Conservation (phyloP, 345 rosid genomes). For the Litchi chinensis region DNA sequence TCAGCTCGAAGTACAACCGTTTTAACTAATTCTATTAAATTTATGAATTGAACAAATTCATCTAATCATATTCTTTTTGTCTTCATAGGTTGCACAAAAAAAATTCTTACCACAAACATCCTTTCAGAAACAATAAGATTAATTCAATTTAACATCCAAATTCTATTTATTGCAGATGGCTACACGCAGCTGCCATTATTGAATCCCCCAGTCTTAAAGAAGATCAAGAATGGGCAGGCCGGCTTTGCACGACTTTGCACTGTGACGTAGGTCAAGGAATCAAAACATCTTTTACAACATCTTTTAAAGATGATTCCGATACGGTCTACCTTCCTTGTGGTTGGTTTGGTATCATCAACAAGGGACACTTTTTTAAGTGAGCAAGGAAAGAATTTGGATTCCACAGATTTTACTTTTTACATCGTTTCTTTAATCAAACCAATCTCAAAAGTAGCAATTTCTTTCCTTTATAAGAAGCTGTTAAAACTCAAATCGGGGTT, state of each 20-base stretch:
- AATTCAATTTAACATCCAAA: too few relatives aligned
- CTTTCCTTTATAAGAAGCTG: background rate
- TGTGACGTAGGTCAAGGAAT: background rate
- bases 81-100: too few relatives aligned
- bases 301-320: background rate
- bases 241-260: background rate
- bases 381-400: background rate
- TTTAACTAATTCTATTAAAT: too few relatives aligned
- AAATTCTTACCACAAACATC: too few relatives aligned
- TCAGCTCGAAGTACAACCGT: too few relatives aligned
- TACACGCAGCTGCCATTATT: background rate
- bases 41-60: too few relatives aligned
- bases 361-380: conserved; percentile 7
- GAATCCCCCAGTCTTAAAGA: background rate
- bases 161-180: background rate
- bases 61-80: too few relatives aligned
- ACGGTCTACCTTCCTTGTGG: background rate
- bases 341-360: background rate
- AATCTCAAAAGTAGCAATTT: background rate
- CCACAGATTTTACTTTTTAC: background rate
- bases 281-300: background rate
- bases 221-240: background rate
- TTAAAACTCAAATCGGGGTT: too few relatives aligned
- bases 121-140: too few relatives aligned
- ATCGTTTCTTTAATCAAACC: background rate